Percentiles rank a stretch among this genome's conserved stretches.
Conservation (phyloP, 2,329 filamentous ascomycete genomes). For the Diaporthe destruens region DNA sequence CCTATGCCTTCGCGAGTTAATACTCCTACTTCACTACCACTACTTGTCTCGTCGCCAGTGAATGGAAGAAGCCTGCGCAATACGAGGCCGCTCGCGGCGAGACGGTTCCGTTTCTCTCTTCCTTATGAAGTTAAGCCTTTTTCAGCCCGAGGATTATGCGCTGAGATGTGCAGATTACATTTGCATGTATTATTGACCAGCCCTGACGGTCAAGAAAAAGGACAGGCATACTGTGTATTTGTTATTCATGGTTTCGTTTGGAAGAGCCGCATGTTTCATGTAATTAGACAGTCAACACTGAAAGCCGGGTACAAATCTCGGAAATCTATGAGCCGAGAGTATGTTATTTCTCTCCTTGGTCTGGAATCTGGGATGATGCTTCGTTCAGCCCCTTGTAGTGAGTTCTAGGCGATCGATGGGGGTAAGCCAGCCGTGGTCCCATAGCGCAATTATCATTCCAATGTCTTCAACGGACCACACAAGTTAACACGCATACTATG, state of each 20-base stretch:
- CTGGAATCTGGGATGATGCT: background rate
- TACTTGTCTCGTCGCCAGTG: too few relatives aligned
- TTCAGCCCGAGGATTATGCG: background rate
- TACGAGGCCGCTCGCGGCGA: background rate
- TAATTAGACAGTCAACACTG: background rate
- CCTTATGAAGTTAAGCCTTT: background rate
- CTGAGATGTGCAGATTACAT: background rate
- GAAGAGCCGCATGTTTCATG: conserved; percentile 18
- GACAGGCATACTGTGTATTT: background rate
- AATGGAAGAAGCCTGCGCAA: background rate
- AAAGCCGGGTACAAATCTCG: background rate
- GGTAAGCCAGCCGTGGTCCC: background rate
- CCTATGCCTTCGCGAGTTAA: background rate
- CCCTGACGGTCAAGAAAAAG: background rate
- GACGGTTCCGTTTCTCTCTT: too few relatives aligned
- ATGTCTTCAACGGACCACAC: background rate
- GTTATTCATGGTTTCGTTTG: background rate
- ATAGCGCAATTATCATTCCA: background rate
- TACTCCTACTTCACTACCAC: background rate
- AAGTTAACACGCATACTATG: background rate
- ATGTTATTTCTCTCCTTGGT: background rate
- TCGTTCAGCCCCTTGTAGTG: background rate
- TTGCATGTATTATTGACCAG: background rate
- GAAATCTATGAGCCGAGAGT: conserved; percentile 2
- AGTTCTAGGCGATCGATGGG: background rate